These are phyloP conservation scores for Fusarium goolgardi DNA, from an alignment of 2,329 filamentous ascomycete genomes.

Conservation along the genomic window DNA sequence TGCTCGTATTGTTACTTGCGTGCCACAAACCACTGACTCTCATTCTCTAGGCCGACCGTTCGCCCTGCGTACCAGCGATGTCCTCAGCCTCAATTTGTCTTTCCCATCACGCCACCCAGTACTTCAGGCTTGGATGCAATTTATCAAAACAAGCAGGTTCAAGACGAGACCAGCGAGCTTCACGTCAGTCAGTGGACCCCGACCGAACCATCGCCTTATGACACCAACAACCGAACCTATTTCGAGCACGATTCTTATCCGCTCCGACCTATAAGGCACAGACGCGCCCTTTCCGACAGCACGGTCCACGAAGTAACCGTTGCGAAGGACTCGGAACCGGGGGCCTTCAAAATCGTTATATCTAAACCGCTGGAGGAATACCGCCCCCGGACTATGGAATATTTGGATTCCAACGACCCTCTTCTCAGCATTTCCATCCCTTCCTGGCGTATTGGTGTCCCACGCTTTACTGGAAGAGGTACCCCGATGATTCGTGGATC, in stretches of 20 bases:
- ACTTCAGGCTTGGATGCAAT: conserved; percentile 67
- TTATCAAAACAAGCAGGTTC: conserved; percentile 45
- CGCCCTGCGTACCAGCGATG: conserved; percentile 71
- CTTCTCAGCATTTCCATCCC: conserved; percentile 82
- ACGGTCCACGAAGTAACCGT: conserved; percentile 73
- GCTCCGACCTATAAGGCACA: conserved; percentile 55
- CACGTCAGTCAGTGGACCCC: conserved; percentile 57
- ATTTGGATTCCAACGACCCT: conserved; percentile 61
- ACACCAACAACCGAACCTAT: conserved; percentile 49
- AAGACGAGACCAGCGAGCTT: conserved; percentile 46
- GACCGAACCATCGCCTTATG: conserved; percentile 54
- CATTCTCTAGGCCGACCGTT: conserved; percentile 64
- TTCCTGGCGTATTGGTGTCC: conserved; percentile 84
- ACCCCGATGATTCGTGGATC: conserved; percentile 83
- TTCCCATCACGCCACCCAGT: conserved; percentile 70
- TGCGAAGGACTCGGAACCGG: conserved; percentile 67
- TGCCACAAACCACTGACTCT: conserved; percentile 39
- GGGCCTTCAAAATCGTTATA: conserved; percentile 83
- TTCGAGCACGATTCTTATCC: conserved; percentile 44
- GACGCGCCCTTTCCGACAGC: conserved; percentile 80
- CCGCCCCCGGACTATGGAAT: conserved; percentile 73
- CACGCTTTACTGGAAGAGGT: conserved; percentile 80
- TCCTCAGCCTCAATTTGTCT: conserved; percentile 69
- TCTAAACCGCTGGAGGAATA: conserved; percentile 72
- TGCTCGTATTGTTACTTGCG: conserved; percentile 28